A percentile compares a stretch with the other conserved stretches of the same genome.
Evolutionary conservation across 306 rosid genomes (phyloP).

Genomic region (Acacia acuminata): DNA sequence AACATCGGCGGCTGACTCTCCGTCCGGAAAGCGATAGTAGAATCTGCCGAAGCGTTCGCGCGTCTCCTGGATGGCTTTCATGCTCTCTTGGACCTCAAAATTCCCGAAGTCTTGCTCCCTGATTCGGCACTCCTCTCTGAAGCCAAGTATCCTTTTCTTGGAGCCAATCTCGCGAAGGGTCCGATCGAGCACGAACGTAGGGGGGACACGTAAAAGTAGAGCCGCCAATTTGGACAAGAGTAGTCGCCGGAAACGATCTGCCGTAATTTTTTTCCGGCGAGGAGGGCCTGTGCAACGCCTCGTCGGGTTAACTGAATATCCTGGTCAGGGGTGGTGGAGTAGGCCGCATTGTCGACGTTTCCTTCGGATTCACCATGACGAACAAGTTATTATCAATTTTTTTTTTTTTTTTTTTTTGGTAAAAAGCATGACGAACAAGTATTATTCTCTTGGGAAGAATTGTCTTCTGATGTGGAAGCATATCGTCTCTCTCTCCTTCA

Average conservation of each 20-base stretch:
- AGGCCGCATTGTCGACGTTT: slow-evolving; percentile 71
- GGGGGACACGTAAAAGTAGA: slow-evolving; percentile 85
- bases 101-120: slow-evolving; percentile 94
- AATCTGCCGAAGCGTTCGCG: slow-evolving; percentile 73
- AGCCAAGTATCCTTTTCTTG: slow-evolving; percentile 70
- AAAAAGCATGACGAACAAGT: too few relatives aligned
- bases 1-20: slow-evolving; percentile 94
- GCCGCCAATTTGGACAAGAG: slow-evolving; percentile 65
- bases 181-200: slow-evolving; percentile 73
- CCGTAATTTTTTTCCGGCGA: slow-evolving; percentile 51
- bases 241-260: slow-evolving; percentile 35
- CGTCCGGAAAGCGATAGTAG: slow-evolving; percentile 91
- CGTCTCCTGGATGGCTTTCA: slow-evolving; percentile 58
- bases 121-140: slow-evolving; percentile 81
- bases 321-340: slow-evolving; percentile 78
- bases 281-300: slow-evolving; percentile 66
- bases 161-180: slow-evolving; percentile 77
- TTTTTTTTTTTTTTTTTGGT: too few relatives aligned
- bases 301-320: slow-evolving; percentile 55
- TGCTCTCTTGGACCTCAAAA: slow-evolving; percentile 80
- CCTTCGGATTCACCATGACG: slow-evolving; percentile 94
- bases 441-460: slow-evolving; percentile 81
- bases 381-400: too few relatives aligned
- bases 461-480: slow-evolving; percentile 5
- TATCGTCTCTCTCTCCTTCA: not conserved